Evolutionary conservation across 2,329 filamentous ascomycete genomes (phyloP).

Genomic region (Fusarium globosum): DNA sequence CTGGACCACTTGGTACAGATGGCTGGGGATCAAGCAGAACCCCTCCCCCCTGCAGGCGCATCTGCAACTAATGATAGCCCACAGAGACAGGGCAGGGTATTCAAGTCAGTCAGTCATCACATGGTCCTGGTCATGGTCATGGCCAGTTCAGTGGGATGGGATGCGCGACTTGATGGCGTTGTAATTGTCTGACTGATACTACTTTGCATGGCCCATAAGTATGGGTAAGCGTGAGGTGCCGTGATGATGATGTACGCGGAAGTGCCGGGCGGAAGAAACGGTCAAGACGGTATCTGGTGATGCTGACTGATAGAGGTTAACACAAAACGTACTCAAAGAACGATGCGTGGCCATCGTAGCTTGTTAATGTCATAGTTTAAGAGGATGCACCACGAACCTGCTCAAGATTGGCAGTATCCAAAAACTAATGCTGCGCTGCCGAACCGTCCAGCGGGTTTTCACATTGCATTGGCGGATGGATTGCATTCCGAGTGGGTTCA

Average conservation of each 20-base stretch:
- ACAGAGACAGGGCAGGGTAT: constrained; percentile 21
- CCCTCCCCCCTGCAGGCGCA: constrained; percentile 37
- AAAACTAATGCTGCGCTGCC: constrained; percentile 33
- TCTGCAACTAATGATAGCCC: constrained; percentile 41
- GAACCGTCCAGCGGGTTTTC: constrained; percentile 36
- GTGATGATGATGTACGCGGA: constrained; percentile 6
- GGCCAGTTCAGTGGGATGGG: constrained; percentile 29
- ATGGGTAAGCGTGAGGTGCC: constrained; percentile 13
- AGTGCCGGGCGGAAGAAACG: constrained; percentile 28
- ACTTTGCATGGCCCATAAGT: constrained; percentile 13
- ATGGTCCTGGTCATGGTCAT: constrained; percentile 26
- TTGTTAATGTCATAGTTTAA: constrained; percentile 23
- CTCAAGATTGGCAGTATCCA: constrained; percentile 16
- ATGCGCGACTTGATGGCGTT: constrained; percentile 34
- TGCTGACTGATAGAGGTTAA: constrained; percentile 35
- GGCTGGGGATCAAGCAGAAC: constrained; percentile 39
- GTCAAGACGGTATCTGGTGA: constrained; percentile 21
- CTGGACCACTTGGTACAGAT: constrained; percentile 43
- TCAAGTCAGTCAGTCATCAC: constrained; percentile 31
- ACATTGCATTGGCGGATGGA: constrained; percentile 30
- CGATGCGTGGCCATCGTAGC: neutral
- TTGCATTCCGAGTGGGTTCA: constrained; percentile 27
- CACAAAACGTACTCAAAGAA: neutral
- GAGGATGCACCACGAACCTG: constrained; percentile 30
- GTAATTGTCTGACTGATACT: constrained; percentile 35